These are phyloP conservation scores for Daedaleopsis nitida DNA, from an alignment of 768 basidiomycete species.

Conservation along the genomic window DNA sequence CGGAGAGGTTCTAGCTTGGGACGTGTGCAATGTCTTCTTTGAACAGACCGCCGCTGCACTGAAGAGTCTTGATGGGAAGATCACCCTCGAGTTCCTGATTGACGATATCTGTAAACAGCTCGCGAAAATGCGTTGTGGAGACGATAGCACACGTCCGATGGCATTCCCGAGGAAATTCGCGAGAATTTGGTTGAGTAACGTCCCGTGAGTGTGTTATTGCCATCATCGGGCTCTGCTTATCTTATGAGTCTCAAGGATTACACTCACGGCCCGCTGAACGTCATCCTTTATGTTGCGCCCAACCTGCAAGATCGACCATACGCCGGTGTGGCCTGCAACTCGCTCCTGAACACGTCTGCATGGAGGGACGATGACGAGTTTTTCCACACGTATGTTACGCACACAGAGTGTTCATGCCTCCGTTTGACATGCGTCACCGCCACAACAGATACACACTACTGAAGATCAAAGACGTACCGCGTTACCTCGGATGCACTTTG, in stretches of 20 bases:
- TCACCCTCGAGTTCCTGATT: slow-evolving; percentile 33
- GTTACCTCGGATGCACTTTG: slow-evolving; percentile 32
- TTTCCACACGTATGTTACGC: not conserved
- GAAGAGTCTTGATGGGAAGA: slow-evolving; percentile 23
- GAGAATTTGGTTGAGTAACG: slow-evolving; percentile 38
- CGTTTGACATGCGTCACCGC: too few species aligned
- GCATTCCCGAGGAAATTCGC: slow-evolving; percentile 34
- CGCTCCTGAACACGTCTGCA: slow-evolving; percentile 29
- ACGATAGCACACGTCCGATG: slow-evolving; percentile 27
- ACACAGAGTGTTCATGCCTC: too few species aligned
- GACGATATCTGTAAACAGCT: slow-evolving; percentile 35
- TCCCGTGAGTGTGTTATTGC: slow-evolving; percentile 29
- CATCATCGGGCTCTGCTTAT: too few species aligned
- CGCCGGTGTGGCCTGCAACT: slow-evolving; percentile 33
- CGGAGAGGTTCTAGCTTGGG: not conserved
- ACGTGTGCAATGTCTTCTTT: slow-evolving; percentile 27
- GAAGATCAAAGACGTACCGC: slow-evolving; percentile 25
- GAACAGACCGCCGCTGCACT: slow-evolving; percentile 28
- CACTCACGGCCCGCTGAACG: slow-evolving; percentile 31
- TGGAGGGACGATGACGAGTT: slow-evolving; percentile 30
- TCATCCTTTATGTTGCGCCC: slow-evolving; percentile 30
- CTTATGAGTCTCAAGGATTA: too few species aligned
- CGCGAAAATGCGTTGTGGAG: slow-evolving; percentile 20
- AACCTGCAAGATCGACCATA: slow-evolving; percentile 27
- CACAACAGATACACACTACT: not conserved